These are phyloP conservation scores for Gaeumannomyces sp. DNA, from an alignment of 2,329 filamentous ascomycete species.

Conservation along the genomic window DNA sequence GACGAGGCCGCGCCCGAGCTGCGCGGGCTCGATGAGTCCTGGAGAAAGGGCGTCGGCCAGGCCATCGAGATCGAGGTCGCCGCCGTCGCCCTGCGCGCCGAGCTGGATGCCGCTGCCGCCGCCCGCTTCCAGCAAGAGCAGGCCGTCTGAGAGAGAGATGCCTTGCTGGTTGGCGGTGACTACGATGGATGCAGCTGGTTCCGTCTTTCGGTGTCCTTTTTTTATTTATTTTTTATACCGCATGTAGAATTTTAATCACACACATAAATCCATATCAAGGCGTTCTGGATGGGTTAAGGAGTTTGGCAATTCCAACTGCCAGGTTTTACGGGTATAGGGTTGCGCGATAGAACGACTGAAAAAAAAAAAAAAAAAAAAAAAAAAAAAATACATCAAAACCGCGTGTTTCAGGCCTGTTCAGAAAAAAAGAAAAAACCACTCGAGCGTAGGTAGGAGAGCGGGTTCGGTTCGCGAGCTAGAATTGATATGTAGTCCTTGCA, in stretches of 20 bases:
- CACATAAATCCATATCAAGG: not conserved
- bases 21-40: conserved; percentile 61
- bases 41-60: conserved; percentile 70
- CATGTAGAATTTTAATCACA: too few relatives aligned
- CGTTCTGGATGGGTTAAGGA: not conserved
- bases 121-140: not conserved
- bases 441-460: not conserved
- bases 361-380: not conserved
- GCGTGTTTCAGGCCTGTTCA: not conserved
- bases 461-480: too few relatives aligned
- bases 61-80: conserved; percentile 85
- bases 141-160: not conserved
- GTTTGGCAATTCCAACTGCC: not conserved
- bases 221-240: not conserved
- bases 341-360: not conserved
- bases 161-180: not conserved
- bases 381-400: not conserved
- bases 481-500: too few relatives aligned
- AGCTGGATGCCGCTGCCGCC: not conserved
- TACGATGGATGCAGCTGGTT: not conserved
- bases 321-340: not conserved
- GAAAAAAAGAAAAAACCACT: not conserved
- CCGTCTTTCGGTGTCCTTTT: not conserved
- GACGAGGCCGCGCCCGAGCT: conserved; percentile 68
- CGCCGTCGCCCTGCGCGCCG: conserved; percentile 58